Conservation (phyloP, 2,329 filamentous ascomycete species). For the Tolypocladium album region DNA sequence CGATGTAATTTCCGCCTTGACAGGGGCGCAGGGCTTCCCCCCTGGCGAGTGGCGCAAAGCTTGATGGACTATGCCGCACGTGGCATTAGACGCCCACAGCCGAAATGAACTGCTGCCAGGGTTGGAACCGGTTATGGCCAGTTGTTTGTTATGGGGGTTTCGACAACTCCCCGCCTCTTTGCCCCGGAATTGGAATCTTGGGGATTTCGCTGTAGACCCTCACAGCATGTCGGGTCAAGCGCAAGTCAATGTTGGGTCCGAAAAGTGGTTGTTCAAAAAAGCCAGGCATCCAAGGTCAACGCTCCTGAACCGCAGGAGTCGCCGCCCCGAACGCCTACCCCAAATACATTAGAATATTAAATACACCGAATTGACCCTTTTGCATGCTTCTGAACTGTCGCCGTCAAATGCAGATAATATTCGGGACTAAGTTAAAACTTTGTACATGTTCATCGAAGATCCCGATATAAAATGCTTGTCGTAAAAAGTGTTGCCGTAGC, state of each 20-base stretch:
- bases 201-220: not conserved
- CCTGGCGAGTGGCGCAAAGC: not conserved
- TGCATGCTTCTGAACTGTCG: slow-evolving; percentile 5
- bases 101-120: not conserved
- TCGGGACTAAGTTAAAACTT: slow-evolving; percentile 26
- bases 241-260: not conserved
- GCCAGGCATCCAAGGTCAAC: slow-evolving; percentile 10
- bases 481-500: slow-evolving; percentile 24
- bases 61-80: not conserved
- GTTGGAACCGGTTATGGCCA: not conserved
- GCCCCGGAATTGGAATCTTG: not conserved
- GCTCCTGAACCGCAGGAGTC: slow-evolving; percentile 5
- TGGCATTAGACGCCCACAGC: not conserved
- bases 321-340: slow-evolving; percentile 10
- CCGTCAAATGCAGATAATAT: slow-evolving; percentile 19
- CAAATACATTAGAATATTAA: slow-evolving; percentile 37
- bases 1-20: slow-evolving; percentile 2
- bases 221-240: not conserved
- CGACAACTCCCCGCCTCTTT: not conserved
- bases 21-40: not conserved
- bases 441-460: slow-evolving; percentile 25
- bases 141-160: not conserved
- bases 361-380: slow-evolving; percentile 18
- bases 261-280: slow-evolving; percentile 6
- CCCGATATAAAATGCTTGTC: slow-evolving; percentile 17